Evolutionary conservation across 768 basidiomycete genomes (phyloP).

Genomic region (Collybia sp.): DNA sequence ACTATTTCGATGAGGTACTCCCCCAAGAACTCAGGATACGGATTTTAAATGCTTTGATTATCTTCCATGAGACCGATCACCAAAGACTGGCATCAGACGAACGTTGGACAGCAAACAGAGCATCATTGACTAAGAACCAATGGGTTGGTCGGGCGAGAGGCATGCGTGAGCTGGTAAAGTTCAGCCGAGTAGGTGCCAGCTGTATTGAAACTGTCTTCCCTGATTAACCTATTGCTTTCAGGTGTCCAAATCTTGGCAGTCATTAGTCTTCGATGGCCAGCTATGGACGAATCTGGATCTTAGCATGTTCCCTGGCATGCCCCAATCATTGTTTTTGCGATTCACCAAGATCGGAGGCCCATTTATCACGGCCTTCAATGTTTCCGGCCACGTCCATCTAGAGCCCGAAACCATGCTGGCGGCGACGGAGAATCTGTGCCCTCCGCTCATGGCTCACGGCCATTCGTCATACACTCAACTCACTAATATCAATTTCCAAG

Average conservation of each 20-base stretch:
- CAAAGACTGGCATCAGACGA: constrained; percentile 34
- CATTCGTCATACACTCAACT: constrained; percentile 59
- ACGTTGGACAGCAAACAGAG: constrained; percentile 59
- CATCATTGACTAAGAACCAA: constrained; percentile 53
- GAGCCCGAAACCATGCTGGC: constrained; percentile 43
- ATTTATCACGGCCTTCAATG: constrained; percentile 58
- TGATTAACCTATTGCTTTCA: constrained; percentile 20
- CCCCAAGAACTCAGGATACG: constrained; percentile 68
- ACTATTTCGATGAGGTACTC: constrained; percentile 65
- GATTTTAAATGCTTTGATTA: constrained; percentile 51
- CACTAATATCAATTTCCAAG: constrained; percentile 64
- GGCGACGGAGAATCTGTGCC: constrained; percentile 50
- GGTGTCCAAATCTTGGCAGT: constrained; percentile 78
- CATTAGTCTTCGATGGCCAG: constrained; percentile 78
- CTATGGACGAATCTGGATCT: constrained; percentile 74
- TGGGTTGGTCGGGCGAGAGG: constrained; percentile 80
- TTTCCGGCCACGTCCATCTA: constrained; percentile 57
- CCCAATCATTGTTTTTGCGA: constrained; percentile 43
- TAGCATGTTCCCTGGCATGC: constrained; percentile 53
- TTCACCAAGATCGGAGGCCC: constrained; percentile 54
- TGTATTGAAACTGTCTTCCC: background rate
- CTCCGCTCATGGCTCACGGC: constrained; percentile 27
- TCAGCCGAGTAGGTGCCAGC: constrained; percentile 63
- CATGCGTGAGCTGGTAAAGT: constrained; percentile 69
- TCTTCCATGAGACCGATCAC: constrained; percentile 57